Evolutionary conservation across 805 yeast species (phyloP).

Genomic region (Wickerhamomyces chaumierensis): DNA sequence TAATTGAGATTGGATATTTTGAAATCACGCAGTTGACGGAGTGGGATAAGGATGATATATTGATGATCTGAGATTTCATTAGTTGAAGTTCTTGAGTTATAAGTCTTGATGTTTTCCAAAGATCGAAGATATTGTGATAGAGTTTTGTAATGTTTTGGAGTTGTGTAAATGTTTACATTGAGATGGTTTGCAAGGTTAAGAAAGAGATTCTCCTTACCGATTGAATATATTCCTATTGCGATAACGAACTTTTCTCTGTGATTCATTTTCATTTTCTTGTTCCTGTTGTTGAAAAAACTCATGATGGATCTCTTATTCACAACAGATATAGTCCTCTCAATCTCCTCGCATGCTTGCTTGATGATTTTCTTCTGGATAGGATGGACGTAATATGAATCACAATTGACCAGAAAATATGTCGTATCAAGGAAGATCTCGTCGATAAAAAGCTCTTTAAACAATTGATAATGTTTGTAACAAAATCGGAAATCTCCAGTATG

Average conservation of each 20-base stretch:
- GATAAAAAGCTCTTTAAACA: slow-evolving; percentile 20
- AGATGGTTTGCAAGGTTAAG: slow-evolving; percentile 44
- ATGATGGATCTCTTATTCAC: slow-evolving; percentile 20
- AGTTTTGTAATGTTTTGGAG: slow-evolving; percentile 22
- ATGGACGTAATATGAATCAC: slow-evolving; percentile 70
- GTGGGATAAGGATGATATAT: slow-evolving; percentile 1
- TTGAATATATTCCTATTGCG: slow-evolving; percentile 78
- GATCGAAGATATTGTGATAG: background rate
- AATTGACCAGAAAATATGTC: slow-evolving; percentile 64
- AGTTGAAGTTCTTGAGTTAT: too few relatives aligned
- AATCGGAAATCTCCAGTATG: slow-evolving; percentile 96
- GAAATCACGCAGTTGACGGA: background rate
- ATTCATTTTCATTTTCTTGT: too few relatives aligned
- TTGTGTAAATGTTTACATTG: slow-evolving; percentile 40
- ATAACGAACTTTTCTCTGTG: slow-evolving; percentile 36
- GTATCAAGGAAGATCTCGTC: slow-evolving; percentile 79
- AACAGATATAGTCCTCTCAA: slow-evolving; percentile 21
- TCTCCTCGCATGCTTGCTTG: slow-evolving; percentile 5
- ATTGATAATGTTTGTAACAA: slow-evolving; percentile 27
- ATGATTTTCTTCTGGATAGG: background rate
- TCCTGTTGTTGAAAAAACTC: slow-evolving; percentile 21
- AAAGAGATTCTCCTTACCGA: slow-evolving; percentile 88
- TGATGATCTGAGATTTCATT: background rate
- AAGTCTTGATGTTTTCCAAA: background rate
- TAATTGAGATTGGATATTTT: background rate